Evolutionary conservation across 305 asterid species (phyloP), one percentile per base, ranked within the genome.

Genomic region (Fraxinus velutina): DNA sequence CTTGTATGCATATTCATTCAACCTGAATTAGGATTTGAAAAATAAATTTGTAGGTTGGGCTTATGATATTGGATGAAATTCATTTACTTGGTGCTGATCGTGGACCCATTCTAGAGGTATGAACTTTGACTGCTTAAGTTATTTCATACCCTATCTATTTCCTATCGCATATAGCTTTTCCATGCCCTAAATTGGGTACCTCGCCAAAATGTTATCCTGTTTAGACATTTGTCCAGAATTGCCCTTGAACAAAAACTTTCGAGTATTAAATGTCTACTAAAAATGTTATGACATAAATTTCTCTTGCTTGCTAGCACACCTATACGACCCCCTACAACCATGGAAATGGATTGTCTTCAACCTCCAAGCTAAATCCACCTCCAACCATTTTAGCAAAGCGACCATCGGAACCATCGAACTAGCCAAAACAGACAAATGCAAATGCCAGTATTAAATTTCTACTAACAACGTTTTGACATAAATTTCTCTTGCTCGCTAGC

Each of bases 41-140:
- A 78, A 60, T 78, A n/a, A 78, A 29, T 85, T 66, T 82, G 77
- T 84, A 96, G 99, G 99, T 96, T 86, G 99, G 99, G 79, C 92
- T 96, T 52, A 90, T 96, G 95, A 93, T 96, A 77, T 89, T 96
- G 92, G 99, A 96, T 52, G 99, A 96, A 92, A 96, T 96, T 88
- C 99, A 96, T 88, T 89, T 96, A 85, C 98, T 96, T 85, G 99
- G 99, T 78, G 99, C 99, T 86, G 98, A 96, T 84, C 98, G 99
- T 80, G 99, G 99, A 87, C 99, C 99, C 85, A 94, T 96, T 84
- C 90, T 96, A 85, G 99, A 96, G 98, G 99, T 96, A 89, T 70
- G 81, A 79, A 79, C 76, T 77, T 17, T 15, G 80, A 55, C 71
- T 79, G 73, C 77, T 81, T 77, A 68, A 55, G 76, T 37, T 79